A percentile compares a stretch with the other conserved stretches of the same genome.
These are phyloP conservation scores for Pythium brachiatum DNA, from an alignment of 352 stramenopile genomes.

Conservation along the genomic window DNA sequence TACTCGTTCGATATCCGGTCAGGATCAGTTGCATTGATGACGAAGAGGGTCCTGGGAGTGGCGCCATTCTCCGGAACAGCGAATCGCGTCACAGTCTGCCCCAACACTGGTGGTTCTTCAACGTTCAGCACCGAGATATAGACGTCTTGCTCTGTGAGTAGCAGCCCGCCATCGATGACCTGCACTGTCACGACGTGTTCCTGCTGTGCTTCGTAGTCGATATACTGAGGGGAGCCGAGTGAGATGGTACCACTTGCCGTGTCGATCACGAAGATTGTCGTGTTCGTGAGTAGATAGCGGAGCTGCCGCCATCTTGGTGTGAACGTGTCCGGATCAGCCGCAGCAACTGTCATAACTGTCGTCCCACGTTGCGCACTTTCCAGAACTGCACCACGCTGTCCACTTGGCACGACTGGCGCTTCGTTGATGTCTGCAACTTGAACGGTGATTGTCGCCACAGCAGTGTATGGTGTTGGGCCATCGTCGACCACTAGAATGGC, in stretches of 20 bases:
- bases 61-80: slow-evolving; percentile 33
- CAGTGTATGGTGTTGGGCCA: neutral
- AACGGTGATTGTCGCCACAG: slow-evolving; percentile 14
- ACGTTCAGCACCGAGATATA: slow-evolving; percentile 32
- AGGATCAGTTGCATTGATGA: slow-evolving; percentile 45
- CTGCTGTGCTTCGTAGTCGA: slow-evolving; percentile 32
- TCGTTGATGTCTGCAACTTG: slow-evolving; percentile 27
- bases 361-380: slow-evolving; percentile 21
- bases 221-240: slow-evolving; percentile 10
- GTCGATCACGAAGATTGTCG: slow-evolving; percentile 19
- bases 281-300: slow-evolving; percentile 20
- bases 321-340: slow-evolving; percentile 19
- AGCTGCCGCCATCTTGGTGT: slow-evolving; percentile 18
- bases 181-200: slow-evolving; percentile 27
- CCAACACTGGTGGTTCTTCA: slow-evolving; percentile 22
- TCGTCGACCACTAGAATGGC: slow-evolving; percentile 21
- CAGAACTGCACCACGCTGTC: slow-evolving; percentile 20
- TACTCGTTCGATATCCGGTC: slow-evolving; percentile 35
- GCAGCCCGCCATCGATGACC: slow-evolving; percentile 30
- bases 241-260: slow-evolving; percentile 7
- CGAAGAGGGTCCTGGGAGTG: slow-evolving; percentile 35
- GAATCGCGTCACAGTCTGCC: neutral
- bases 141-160: slow-evolving; percentile 21
- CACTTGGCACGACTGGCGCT: slow-evolving; percentile 10
- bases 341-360: slow-evolving; percentile 14